phyloP scores from a whole-genome alignment of 306 rosid genomes.

The Datisca glomerata region DNA sequence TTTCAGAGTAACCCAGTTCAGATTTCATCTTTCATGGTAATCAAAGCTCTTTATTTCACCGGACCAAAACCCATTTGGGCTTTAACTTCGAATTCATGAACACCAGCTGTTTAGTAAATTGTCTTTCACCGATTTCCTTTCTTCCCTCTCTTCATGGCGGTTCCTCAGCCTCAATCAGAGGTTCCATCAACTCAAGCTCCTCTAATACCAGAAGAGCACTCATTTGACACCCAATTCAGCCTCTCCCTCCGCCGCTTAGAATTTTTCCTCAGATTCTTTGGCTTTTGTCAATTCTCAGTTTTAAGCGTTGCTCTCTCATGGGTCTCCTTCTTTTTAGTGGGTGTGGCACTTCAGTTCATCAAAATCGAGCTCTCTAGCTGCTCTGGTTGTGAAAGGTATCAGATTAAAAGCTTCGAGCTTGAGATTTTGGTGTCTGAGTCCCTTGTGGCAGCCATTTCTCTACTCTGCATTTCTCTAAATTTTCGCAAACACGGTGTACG shows the following conservation, averaged over 20 bases:
- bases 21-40: no score
- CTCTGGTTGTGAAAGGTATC: conserved; percentile 16
- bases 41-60: no score
- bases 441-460: conserved; percentile 31
- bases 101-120: no score
- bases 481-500: conserved; percentile 34
- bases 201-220: neutral
- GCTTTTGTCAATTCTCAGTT: neutral
- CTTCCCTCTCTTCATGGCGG: neutral
- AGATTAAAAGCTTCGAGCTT: conserved; percentile 32
- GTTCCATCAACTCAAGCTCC: neutral
- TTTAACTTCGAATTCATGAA: no score
- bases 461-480: conserved; percentile 30
- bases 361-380: conserved; percentile 8
- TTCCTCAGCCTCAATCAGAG: neutral
- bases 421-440: conserved; percentile 24
- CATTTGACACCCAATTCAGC: neutral
- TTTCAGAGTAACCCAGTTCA: no score
- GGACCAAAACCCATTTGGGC: no score
- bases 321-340: neutral
- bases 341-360: neutral
- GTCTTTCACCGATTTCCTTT: no score
- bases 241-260: neutral
- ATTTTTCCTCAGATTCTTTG: neutral
- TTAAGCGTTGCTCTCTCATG: neutral